Evolutionary conservation across 192 early-diverging fungal species (phyloP).

Genomic region (Funneliformis geosporum): DNA sequence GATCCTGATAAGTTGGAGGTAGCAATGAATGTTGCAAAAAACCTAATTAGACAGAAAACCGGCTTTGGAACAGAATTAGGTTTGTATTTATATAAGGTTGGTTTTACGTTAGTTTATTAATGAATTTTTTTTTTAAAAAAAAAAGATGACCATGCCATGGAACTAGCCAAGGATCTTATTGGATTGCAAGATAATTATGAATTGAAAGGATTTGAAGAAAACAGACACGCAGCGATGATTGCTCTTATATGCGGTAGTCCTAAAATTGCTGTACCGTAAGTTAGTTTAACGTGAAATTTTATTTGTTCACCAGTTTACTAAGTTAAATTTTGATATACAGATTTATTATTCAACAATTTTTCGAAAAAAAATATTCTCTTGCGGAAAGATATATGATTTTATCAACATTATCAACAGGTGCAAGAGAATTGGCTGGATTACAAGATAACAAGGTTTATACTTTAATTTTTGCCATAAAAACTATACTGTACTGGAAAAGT

Average conservation of each 20-base stretch:
- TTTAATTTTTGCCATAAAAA: not conserved
- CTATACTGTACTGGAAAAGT: not conserved
- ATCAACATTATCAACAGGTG: slow-evolving; percentile 9
- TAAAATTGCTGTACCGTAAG: slow-evolving; percentile 23
- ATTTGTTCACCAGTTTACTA: not conserved
- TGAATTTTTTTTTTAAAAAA: not conserved
- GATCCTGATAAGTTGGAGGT: slow-evolving; percentile 29
- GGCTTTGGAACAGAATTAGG: slow-evolving; percentile 27
- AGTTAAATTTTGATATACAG: not conserved
- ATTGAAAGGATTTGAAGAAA: slow-evolving; percentile 28
- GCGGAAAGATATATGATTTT: slow-evolving; percentile 10
- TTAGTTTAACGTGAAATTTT: not conserved
- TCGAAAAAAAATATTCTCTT: slow-evolving; percentile 22
- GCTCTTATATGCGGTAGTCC: slow-evolving; percentile 29
- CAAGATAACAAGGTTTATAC: slow-evolving; percentile 13
- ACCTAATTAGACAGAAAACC: slow-evolving; percentile 25
- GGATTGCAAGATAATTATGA: slow-evolving; percentile 15
- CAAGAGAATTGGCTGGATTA: slow-evolving; percentile 22
- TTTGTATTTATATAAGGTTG: not conserved
- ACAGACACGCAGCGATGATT: slow-evolving; percentile 14
- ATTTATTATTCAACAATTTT: slow-evolving; percentile 26
- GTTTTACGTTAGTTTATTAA: not conserved
- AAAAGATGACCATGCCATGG: slow-evolving; percentile 27
- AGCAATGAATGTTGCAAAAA: slow-evolving; percentile 3
- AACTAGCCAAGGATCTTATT: slow-evolving; percentile 12